Evolutionary conservation across 768 basidiomycete species (phyloP).

Genomic region (Naematelia encephala): DNA sequence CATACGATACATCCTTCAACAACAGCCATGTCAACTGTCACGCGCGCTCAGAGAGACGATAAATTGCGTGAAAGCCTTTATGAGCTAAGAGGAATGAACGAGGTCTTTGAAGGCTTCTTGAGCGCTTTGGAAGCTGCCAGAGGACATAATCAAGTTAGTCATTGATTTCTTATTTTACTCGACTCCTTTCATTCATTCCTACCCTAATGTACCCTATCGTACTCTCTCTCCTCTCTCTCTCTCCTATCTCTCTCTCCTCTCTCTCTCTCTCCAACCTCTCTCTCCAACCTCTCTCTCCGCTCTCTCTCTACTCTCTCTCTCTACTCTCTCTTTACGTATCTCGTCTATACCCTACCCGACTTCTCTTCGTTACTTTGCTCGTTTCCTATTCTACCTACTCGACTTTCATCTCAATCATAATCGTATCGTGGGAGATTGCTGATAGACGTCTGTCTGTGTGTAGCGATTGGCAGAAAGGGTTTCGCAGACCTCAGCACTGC

Average conservation of each 20-base stretch:
- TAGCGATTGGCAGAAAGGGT: constrained; percentile 39
- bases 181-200: neutral
- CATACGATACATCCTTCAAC: constrained; percentile 19
- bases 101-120: constrained; percentile 46
- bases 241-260: neutral
- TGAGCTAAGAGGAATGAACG: constrained; percentile 49
- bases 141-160: constrained; percentile 49
- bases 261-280: neutral
- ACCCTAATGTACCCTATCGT: neutral
- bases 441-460: constrained; percentile 1
- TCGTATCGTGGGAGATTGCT: too few species aligned
- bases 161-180: neutral
- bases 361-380: too few species aligned
- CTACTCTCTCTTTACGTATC: too few species aligned
- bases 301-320: neutral
- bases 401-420: too few species aligned
- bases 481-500: constrained; percentile 43
- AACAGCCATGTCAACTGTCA: neutral
- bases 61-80: constrained; percentile 44
- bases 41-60: constrained; percentile 15
- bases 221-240: neutral
- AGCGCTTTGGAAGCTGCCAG: constrained; percentile 35
- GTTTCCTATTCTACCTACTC: too few species aligned
- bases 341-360: too few species aligned
- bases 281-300: neutral